Conservation (phyloP, 129 eudicot genomes). For the Erigeron canadensis region DNA sequence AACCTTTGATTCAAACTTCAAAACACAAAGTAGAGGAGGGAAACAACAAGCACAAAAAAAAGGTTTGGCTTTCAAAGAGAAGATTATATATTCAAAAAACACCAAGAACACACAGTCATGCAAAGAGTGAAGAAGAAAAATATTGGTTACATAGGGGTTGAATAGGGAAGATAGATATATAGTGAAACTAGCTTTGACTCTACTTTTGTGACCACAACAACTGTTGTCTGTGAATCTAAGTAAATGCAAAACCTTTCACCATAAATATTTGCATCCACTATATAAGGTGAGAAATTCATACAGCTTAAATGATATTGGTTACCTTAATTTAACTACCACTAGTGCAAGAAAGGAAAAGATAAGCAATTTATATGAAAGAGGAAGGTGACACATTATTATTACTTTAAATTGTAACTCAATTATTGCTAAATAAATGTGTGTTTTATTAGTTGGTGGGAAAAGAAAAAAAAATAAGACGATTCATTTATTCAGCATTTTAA, state of each 20-base stretch:
- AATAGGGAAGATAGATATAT: constrained; percentile 14
- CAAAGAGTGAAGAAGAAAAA: constrained; percentile 8
- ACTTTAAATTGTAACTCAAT: constrained; percentile 8
- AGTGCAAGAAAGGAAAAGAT: constrained; percentile 9
- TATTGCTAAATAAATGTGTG: constrained; percentile 3
- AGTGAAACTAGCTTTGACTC: background rate
- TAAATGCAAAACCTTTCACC: constrained; percentile 31
- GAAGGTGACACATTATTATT: background rate
- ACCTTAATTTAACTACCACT: constrained; percentile 25
- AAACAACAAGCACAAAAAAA: constrained; percentile 29
- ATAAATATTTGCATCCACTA: constrained; percentile 31
- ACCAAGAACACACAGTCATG: constrained; percentile 38
- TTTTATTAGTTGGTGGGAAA: too few relatives aligned
- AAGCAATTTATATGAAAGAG: background rate
- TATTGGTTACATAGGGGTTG: constrained; percentile 17
- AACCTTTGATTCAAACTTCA: constrained; percentile 52
- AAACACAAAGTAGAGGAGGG: constrained; percentile 38
- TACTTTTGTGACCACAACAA: background rate
- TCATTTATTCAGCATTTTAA: too few relatives aligned
- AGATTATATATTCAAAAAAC: constrained; percentile 32
- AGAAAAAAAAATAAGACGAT: too few relatives aligned
- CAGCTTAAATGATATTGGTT: constrained; percentile 16
- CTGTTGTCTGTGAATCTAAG: constrained; percentile 17
- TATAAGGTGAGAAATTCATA: constrained; percentile 19
- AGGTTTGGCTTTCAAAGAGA: constrained; percentile 17